A percentile compares a stretch with the other conserved stretches of the same genome.
These are phyloP conservation scores for Trichoderma atrobrunneum DNA, from an alignment of 2,329 filamentous ascomycete genomes.

Conservation along the genomic window DNA sequence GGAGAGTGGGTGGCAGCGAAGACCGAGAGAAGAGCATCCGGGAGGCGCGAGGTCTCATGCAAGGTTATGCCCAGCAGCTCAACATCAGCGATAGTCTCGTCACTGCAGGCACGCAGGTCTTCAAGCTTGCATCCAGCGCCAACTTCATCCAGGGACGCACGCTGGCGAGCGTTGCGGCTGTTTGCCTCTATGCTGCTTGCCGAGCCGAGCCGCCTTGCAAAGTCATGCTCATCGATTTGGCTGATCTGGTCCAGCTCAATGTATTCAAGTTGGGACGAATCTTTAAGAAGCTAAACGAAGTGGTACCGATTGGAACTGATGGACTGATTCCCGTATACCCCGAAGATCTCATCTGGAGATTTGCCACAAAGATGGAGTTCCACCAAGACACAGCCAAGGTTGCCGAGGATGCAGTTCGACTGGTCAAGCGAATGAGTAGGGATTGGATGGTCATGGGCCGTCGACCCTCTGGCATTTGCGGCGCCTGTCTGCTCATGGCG, in stretches of 20 bases:
- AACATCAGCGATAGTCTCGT: constrained; percentile 60
- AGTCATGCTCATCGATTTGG: constrained; percentile 92
- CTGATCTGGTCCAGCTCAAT: constrained; percentile 78
- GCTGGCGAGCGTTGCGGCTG: constrained; percentile 80
- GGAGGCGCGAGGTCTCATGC: constrained; percentile 57
- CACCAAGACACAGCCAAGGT: constrained; percentile 77
- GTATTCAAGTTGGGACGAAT: constrained; percentile 89
- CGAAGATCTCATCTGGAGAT: constrained; percentile 87
- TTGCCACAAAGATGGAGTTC: constrained; percentile 90
- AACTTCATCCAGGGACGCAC: constrained; percentile 86
- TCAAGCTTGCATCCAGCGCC: constrained; percentile 69
- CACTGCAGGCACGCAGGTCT: constrained; percentile 67
- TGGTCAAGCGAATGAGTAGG: constrained; percentile 88
- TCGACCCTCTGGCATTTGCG: constrained; percentile 88
- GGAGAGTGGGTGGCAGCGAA: constrained; percentile 56
- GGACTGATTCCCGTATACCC: constrained; percentile 70
- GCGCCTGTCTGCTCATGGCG: constrained; percentile 89
- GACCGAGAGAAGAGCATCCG: constrained; percentile 60
- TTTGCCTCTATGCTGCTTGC: constrained; percentile 86
- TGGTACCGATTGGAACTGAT: constrained; percentile 66
- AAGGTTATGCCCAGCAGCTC: constrained; percentile 60
- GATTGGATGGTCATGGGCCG: constrained; percentile 98
- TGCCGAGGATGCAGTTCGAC: constrained; percentile 79
- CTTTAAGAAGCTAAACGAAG: constrained; percentile 78
- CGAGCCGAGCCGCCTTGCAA: constrained; percentile 75